These are phyloP conservation scores for Penicillium carneum DNA, from an alignment of 2,329 filamentous ascomycete species.

Conservation along the genomic window DNA sequence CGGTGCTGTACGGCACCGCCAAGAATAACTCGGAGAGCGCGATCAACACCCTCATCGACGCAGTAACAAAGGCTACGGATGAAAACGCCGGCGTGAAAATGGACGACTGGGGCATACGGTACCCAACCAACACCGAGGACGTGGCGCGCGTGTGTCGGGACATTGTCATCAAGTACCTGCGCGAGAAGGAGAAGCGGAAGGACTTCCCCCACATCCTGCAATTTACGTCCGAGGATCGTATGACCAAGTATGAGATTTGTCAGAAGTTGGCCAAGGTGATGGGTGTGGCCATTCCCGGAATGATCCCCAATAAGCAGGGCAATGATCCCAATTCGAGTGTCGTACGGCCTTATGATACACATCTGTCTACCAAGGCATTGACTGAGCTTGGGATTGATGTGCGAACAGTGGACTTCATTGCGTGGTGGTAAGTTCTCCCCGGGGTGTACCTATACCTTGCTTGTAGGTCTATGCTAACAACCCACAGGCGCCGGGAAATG, in stretches of 20 bases:
- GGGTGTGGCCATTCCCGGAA: slow-evolving; percentile 72
- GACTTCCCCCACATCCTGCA: slow-evolving; percentile 75
- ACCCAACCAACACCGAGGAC: slow-evolving; percentile 88
- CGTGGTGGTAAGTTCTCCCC: slow-evolving; percentile 71
- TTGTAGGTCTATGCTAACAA: slow-evolving; percentile 21
- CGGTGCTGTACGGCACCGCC: slow-evolving; percentile 82
- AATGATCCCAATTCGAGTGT: slow-evolving; percentile 75
- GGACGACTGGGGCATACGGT: slow-evolving; percentile 85
- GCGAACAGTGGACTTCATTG: slow-evolving; percentile 74
- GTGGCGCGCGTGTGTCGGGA: slow-evolving; percentile 80
- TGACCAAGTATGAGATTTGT: slow-evolving; percentile 91
- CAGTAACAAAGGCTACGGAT: slow-evolving; percentile 75
- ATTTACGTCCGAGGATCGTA: slow-evolving; percentile 83
- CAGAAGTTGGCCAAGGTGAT: slow-evolving; percentile 79
- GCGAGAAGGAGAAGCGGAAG: slow-evolving; percentile 56
- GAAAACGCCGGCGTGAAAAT: slow-evolving; percentile 70
- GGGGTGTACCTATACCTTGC: slow-evolving; percentile 9
- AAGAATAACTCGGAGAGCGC: slow-evolving; percentile 77
- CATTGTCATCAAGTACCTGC: slow-evolving; percentile 72
- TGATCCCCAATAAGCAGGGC: slow-evolving; percentile 71
- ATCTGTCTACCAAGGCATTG: slow-evolving; percentile 78
- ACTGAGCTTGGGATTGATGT: slow-evolving; percentile 77
- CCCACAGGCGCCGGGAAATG: slow-evolving; percentile 43
- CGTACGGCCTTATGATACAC: slow-evolving; percentile 84
- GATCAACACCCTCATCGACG: slow-evolving; percentile 79